phyloP scores from a whole-genome alignment of 306 rosid species.

The Begonia fuchsioides region DNA sequence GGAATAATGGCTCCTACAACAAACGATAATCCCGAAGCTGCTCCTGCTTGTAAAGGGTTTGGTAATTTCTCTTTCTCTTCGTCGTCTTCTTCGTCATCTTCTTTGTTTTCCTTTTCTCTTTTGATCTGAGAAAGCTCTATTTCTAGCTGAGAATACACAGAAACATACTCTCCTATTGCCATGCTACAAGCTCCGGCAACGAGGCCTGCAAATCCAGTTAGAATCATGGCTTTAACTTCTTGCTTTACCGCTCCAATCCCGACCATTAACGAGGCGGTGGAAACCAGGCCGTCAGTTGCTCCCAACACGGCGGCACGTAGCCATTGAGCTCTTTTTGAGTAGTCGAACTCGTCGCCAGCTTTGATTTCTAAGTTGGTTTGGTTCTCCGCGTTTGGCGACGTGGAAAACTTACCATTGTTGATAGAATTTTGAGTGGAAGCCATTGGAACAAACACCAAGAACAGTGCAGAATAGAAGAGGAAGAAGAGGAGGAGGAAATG shows the following conservation, averaged over 20 bases:
- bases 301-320: constrained; percentile 82
- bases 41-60: constrained; percentile 77
- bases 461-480: neutral
- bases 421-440: too few relatives aligned
- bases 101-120: constrained; percentile 30
- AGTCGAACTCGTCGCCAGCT: constrained; percentile 42
- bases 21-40: constrained; percentile 76
- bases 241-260: constrained; percentile 88
- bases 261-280: constrained; percentile 92
- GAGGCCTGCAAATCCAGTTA: constrained; percentile 70
- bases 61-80: constrained; percentile 33
- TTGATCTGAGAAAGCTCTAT: constrained; percentile 60
- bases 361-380: too few relatives aligned
- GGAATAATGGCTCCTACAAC: constrained; percentile 80
- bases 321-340: constrained; percentile 90
- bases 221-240: constrained; percentile 72
- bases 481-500: constrained; percentile 23
- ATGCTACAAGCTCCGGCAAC: constrained; percentile 91
- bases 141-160: constrained; percentile 80
- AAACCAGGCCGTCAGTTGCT: constrained; percentile 85
- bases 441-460: too few relatives aligned
- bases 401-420: too few relatives aligned
- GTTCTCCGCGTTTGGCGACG: too few relatives aligned
- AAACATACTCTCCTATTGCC: constrained; percentile 96
- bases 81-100: too few relatives aligned